These are phyloP conservation scores for Pleurotus djamor DNA, from an alignment of 768 basidiomycete species.

Conservation along the genomic window DNA sequence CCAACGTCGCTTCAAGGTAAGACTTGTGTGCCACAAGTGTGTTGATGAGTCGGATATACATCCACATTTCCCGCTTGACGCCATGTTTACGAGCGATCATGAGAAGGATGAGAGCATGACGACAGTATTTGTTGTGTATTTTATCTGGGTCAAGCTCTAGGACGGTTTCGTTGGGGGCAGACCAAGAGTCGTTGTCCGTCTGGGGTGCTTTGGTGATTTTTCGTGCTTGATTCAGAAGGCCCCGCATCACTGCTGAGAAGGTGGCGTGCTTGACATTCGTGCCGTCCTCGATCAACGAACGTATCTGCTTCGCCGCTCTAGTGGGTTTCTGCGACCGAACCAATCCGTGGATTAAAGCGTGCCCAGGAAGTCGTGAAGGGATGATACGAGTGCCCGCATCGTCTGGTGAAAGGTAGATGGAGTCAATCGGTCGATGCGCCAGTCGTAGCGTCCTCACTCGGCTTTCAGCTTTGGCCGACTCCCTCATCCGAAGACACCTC, in stretches of 20 bases:
- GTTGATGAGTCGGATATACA: background rate
- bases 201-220: too few relatives aligned
- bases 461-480: background rate
- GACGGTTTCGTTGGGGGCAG: background rate
- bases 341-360: background rate
- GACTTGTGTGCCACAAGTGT: background rate
- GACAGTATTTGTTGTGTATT: background rate
- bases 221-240: background rate
- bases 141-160: background rate
- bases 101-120: background rate
- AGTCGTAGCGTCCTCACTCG: background rate
- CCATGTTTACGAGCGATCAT: background rate
- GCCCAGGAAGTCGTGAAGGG: background rate
- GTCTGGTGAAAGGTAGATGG: background rate
- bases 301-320: background rate
- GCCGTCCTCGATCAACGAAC: background rate
- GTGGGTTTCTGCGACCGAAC: background rate
- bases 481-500: background rate
- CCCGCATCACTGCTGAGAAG: background rate
- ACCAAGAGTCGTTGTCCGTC: too few relatives aligned
- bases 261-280: background rate
- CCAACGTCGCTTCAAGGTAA: background rate
- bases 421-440: background rate
- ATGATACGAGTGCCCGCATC: background rate
- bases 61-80: conserved; percentile 4